Percentiles rank a stretch among this genome's conserved stretches.
Conservation (phyloP, 305 asterid species). For the Striga hermonthica region DNA sequence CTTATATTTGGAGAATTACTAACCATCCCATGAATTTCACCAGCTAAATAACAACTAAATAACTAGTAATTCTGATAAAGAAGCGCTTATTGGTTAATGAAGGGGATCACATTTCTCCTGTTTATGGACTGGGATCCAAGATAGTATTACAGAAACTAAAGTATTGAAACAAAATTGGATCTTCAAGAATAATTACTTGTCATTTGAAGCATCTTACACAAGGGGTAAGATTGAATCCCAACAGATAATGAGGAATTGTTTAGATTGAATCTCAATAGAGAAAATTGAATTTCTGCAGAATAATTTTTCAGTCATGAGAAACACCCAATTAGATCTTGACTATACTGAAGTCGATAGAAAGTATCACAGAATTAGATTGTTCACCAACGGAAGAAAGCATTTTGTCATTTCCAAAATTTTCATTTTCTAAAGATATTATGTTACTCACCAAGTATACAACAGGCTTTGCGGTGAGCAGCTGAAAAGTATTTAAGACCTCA, state of each 20-base stretch:
- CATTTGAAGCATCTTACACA: neutral
- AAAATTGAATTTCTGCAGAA: too few species aligned
- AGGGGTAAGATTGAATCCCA: neutral
- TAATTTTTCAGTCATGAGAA: too few species aligned
- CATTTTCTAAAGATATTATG: constrained; percentile 11
- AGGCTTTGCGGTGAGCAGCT: constrained; percentile 94
- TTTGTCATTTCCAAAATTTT: neutral
- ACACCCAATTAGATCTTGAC: neutral
- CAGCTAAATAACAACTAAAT: neutral
- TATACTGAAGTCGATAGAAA: constrained; percentile 1
- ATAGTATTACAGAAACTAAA: neutral
- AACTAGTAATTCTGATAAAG: neutral
- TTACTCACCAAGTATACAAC: constrained; percentile 90
- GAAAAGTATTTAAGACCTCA: constrained; percentile 89
- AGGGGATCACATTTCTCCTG: constrained; percentile 4
- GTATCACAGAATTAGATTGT: neutral
- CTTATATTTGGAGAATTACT: neutral
- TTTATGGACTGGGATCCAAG: constrained; percentile 5
- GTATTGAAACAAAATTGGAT: neutral
- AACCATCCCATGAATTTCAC: constrained; percentile 16
- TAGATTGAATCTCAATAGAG: neutral
- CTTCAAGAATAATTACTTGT: neutral
- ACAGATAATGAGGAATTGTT: too few species aligned
- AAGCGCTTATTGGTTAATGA: neutral
- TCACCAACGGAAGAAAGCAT: constrained; percentile 4